These are phyloP conservation scores for Petrea volubilis DNA, from an alignment of 257 asterid species.

Conservation along the genomic window DNA sequence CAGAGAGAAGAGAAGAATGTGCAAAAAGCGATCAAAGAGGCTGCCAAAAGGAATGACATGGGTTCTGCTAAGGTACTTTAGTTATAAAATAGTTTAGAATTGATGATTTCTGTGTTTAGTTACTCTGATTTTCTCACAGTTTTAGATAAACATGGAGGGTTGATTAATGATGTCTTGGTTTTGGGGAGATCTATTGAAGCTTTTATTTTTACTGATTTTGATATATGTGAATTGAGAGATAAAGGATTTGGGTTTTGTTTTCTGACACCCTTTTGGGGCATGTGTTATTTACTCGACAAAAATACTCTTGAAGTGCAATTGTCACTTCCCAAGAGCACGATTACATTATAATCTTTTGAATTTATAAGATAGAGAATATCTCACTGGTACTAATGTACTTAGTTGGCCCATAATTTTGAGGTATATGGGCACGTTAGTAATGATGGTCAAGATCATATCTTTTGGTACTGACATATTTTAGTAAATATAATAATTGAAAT, in stretches of 20 bases:
- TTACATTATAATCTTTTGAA: neutral
- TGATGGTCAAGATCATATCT: too few species aligned
- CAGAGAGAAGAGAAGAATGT: slow-evolving; percentile 93
- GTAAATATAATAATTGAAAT: neutral
- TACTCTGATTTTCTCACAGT: neutral
- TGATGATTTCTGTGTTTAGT: neutral
- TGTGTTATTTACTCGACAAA: neutral
- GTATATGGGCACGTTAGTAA: neutral
- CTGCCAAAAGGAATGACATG: slow-evolving; percentile 94
- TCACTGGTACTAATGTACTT: neutral
- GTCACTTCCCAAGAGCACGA: neutral
- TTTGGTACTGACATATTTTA: neutral
- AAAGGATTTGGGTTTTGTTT: neutral
- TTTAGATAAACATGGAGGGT: neutral
- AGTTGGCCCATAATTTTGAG: neutral
- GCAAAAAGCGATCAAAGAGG: slow-evolving; percentile 95
- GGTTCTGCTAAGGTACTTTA: slow-evolving; percentile 87
- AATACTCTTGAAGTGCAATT: neutral
- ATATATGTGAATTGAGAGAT: neutral
- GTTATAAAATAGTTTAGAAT: neutral
- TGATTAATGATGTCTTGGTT: neutral
- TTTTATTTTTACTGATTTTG: neutral
- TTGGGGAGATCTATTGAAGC: neutral
- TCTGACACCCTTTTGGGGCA: neutral
- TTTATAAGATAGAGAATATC: neutral